A percentile compares a stretch with the other conserved stretches of the same genome.
phyloP scores from a whole-genome alignment of 2,329 filamentous ascomycete species.

The Cladosporium sp. region DNA sequence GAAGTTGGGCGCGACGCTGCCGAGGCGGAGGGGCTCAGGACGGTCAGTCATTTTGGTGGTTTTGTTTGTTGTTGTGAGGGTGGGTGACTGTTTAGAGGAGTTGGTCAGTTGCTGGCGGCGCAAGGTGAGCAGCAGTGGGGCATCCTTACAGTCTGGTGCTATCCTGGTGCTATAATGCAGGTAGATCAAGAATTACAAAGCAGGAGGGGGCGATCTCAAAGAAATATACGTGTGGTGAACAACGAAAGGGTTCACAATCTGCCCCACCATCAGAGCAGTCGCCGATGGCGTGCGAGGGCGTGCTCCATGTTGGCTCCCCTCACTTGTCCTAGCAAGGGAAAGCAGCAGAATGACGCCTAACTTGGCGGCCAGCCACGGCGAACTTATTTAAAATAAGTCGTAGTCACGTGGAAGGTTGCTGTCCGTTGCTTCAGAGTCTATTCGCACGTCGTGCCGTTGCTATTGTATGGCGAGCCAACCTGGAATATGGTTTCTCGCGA shows the following conservation, averaged over 20 bases:
- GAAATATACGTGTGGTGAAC: constrained; percentile 16
- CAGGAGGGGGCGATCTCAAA: constrained; percentile 15
- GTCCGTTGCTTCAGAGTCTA: background rate
- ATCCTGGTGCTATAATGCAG: constrained; percentile 2
- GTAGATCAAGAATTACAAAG: background rate
- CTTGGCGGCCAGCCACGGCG: constrained; percentile 5
- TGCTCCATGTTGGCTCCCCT: background rate
- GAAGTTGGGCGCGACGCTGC: constrained; percentile 68
- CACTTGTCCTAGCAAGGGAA: constrained; percentile 12
- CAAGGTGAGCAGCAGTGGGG: background rate
- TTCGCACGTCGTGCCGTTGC: background rate
- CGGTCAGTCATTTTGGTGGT: constrained; percentile 25
- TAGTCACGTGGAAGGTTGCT: background rate
- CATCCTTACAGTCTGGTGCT: background rate
- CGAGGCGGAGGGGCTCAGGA: constrained; percentile 58
- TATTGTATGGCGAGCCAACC: background rate
- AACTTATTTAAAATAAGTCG: background rate
- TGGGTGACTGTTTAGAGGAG: background rate
- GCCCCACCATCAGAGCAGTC: constrained; percentile 11
- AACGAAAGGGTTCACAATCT: constrained; percentile 12
- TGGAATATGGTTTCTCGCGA: background rate
- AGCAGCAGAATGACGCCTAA: constrained; percentile 8
- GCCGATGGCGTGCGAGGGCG: constrained; percentile 17
- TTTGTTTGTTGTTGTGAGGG: background rate
- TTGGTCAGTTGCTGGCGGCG: constrained; percentile 1